Evolutionary conservation across 2,329 filamentous ascomycete genomes (phyloP).

Genomic region (Grosmannia clavigera): DNA sequence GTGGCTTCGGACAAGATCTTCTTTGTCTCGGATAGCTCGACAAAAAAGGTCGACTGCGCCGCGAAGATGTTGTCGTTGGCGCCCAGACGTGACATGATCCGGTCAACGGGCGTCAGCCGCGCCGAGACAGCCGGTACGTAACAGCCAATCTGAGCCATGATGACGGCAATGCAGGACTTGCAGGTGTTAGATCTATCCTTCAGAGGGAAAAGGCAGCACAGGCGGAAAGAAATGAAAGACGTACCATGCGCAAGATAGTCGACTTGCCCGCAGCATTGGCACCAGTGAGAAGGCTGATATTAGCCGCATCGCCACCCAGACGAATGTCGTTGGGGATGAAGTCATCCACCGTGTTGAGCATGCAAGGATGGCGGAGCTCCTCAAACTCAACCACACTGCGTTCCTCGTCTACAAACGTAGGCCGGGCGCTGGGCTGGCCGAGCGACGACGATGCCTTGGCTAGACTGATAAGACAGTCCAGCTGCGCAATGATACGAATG

Average conservation of each 20-base stretch:
- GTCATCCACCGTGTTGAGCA: conserved; percentile 76
- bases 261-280: conserved; percentile 97
- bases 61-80: conserved; percentile 99
- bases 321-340: conserved; percentile 94
- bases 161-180: conserved; percentile 85
- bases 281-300: conserved; percentile 84
- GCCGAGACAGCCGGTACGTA: conserved; percentile 77
- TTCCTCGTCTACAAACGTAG: conserved; percentile 73
- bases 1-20: conserved; percentile 95
- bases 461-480: conserved; percentile 89
- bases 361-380: conserved; percentile 89
- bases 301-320: conserved; percentile 68
- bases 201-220: neutral
- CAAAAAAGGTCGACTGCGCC: conserved; percentile 95
- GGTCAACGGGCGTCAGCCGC: conserved; percentile 77
- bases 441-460: conserved; percentile 77
- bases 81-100: conserved; percentile 96
- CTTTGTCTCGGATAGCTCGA: conserved; percentile 93
- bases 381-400: conserved; percentile 83
- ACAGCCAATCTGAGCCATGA: conserved; percentile 94
- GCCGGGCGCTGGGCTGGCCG: conserved; percentile 78
- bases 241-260: conserved; percentile 84
- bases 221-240: conserved; percentile 13
- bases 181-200: conserved; percentile 13
- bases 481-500: conserved; percentile 79